Evolutionary conservation across 495 filamentous ascomycete genomes (phyloP), one percentile per base, ranked within the genome.

Genomic region (Saxophila tyrrhenica): DNA sequence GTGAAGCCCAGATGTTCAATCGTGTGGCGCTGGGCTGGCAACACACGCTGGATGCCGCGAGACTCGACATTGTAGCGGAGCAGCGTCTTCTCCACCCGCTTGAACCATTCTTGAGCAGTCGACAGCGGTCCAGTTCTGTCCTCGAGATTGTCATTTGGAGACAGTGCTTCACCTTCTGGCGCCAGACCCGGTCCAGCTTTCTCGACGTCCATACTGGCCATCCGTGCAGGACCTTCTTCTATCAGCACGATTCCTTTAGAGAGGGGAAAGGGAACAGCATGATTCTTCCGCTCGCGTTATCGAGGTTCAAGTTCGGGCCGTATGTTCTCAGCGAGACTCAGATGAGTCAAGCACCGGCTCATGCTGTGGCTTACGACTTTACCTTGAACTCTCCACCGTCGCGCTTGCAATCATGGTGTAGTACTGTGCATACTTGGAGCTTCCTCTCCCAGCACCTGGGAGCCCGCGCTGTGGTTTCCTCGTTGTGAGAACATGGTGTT

Each of bases 221-320:
- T 43, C 7, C 8, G 38, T 23, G 2, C 29, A 39, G 25, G 15
- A 23, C 39, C 52, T 54, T 22, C 10, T 3, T 16, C 13, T 21
- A 56, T 64, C 43, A 63, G 62, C 25, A 48, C 23, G 38, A 49
- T 44, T 48, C 25, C 23, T 17, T 47, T 35, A n/a, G 21, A 24
- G 17, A 21, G 13, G 9, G 38, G 19, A 52, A 58, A 62, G 61
- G 55, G 54, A 64, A 65, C 67, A 80, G 85, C 85, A 90, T 90
- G 86, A 89, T 90, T 59, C 85, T 57, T 61, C 87, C 87, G 88
- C 87, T 88, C 86, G 88, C 84, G 90, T 92, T 92, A 88, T 88
- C 88, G 86, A 87, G n/a, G 87, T 89, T 91, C 87, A 91, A 92
- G 87, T 92, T 90, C 68, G 69, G 72, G 83, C 88, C 87, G 88